Conservation (phyloP, 2,329 filamentous ascomycete species). For the Xylaria sp. region DNA sequence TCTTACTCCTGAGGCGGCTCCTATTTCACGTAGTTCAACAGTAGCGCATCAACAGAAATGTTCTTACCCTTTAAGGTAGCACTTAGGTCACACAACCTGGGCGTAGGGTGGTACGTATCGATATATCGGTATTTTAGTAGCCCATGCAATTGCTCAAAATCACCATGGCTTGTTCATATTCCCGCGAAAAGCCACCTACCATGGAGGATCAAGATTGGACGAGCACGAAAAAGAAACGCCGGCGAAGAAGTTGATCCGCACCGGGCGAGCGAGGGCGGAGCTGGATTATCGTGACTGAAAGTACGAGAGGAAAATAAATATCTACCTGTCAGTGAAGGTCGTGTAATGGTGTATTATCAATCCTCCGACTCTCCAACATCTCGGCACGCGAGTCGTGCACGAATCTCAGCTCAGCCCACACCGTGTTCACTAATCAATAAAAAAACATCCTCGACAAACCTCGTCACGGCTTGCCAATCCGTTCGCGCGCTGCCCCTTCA, state of each 20-base stretch:
- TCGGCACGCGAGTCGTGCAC: not conserved
- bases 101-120: not conserved
- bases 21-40: not conserved
- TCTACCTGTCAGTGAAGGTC: slow-evolving; percentile 5
- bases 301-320: slow-evolving; percentile 16
- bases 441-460: slow-evolving; percentile 2
- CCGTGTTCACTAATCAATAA: slow-evolving; percentile 30
- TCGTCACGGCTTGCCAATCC: not conserved
- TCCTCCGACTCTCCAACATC: slow-evolving; percentile 11
- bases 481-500: not conserved
- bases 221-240: slow-evolving; percentile 24
- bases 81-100: not conserved
- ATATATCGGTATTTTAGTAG: slow-evolving; percentile 10
- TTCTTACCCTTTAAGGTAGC: not conserved
- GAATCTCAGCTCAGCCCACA: slow-evolving; percentile 2
- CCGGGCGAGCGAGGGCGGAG: slow-evolving; percentile 19
- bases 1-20: not conserved
- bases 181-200: slow-evolving; percentile 27
- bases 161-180: slow-evolving; percentile 7
- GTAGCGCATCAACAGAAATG: not conserved
- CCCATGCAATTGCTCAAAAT: slow-evolving; percentile 19
- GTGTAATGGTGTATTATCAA: slow-evolving; percentile 23
- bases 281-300: not conserved
- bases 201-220: slow-evolving; percentile 19
- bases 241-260: slow-evolving; percentile 29